Evolutionary conservation across 129 eudicot genomes (phyloP), one percentile per base, ranked within the genome.

Genomic region (Oenanthe sinensis): DNA sequence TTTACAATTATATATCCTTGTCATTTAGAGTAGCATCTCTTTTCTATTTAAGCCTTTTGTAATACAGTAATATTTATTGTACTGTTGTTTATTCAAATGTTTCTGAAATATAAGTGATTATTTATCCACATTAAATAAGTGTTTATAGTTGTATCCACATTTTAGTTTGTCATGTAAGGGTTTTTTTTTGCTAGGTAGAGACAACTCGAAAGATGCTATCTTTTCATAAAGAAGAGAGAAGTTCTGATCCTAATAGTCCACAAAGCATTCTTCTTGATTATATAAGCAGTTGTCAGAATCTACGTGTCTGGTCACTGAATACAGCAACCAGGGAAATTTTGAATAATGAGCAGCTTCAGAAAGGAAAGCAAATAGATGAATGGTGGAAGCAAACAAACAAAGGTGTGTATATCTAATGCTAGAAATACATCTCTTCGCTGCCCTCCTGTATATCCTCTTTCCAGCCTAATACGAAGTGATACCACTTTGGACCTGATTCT

Each of bases 301-400:
- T 95, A 83, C 93, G 98, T 6, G 92, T 95, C 70, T 95, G 97
- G 97, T 87, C 98, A 62, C 72, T 95, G 62, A 91, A 91, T 71
- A 82, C 96, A 50, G 68, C 92, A 16, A 91, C 94, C 79, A 87
- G 98, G 80, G 98, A 95, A 78, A 88, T 85, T 85, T 82, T 95
- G 80, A 91, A 91, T 44, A 83, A 87, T 69, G 98, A 95, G 82
- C 97, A 90, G 80, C 96, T 91, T 80, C 98, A 91, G 75, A 95
- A 95, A 89, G 98, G 98, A 86, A 95, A 95, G 81, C 98, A 91
- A 78, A 95, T 95, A 69, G 98, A 95, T 84, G 98, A 95, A 82
- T 95, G 97, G 98, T 91, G 97, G 97, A 91, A 82, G 80, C 97
- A 94, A 90, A 93, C 80, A 75, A 87, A 84, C 82, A 95, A 91